These are phyloP conservation scores for Globisporangium emineosum DNA, from an alignment of 352 stramenopile species.

Conservation along the genomic window DNA sequence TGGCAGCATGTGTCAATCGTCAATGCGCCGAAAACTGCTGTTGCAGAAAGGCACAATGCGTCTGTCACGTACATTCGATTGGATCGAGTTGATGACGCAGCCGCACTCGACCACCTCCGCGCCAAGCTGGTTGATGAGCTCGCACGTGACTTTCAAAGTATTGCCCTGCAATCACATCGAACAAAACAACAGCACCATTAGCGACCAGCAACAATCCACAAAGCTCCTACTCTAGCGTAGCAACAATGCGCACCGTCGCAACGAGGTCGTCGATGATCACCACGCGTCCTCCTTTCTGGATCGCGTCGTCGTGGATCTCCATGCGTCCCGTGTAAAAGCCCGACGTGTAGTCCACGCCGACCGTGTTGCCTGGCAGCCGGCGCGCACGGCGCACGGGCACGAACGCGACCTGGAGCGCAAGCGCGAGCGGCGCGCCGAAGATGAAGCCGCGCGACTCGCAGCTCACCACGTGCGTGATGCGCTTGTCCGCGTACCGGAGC, in stretches of 20 bases:
- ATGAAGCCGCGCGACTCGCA: conserved; percentile 80
- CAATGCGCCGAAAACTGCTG: too few relatives aligned
- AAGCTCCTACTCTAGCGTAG: neutral
- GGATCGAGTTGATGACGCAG: conserved; percentile 70
- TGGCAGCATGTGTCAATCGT: neutral
- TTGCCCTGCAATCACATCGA: conserved; percentile 42
- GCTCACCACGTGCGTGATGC: conserved; percentile 81
- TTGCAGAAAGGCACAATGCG: too few relatives aligned
- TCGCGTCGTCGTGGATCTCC: conserved; percentile 83
- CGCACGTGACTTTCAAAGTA: conserved; percentile 75
- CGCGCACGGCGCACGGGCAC: conserved; percentile 68
- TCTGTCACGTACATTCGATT: conserved; percentile 37
- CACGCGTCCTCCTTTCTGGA: conserved; percentile 60
- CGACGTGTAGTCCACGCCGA: conserved; percentile 81
- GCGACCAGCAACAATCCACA: neutral
- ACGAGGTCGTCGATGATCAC: conserved; percentile 82
- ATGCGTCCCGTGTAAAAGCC: conserved; percentile 70
- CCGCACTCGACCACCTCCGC: conserved; percentile 75
- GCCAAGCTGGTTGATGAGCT: conserved; percentile 69
- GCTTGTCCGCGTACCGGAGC: conserved; percentile 46
- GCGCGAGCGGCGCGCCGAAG: conserved; percentile 70
- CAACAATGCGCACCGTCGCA: conserved; percentile 46
- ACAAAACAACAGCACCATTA: conserved; percentile 3
- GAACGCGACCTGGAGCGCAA: conserved; percentile 63
- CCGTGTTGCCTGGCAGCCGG: conserved; percentile 57